Evolutionary conservation across 768 basidiomycete genomes (phyloP), one percentile per base, ranked within the genome.

Genomic region (Leccinum fibrillosum): DNA sequence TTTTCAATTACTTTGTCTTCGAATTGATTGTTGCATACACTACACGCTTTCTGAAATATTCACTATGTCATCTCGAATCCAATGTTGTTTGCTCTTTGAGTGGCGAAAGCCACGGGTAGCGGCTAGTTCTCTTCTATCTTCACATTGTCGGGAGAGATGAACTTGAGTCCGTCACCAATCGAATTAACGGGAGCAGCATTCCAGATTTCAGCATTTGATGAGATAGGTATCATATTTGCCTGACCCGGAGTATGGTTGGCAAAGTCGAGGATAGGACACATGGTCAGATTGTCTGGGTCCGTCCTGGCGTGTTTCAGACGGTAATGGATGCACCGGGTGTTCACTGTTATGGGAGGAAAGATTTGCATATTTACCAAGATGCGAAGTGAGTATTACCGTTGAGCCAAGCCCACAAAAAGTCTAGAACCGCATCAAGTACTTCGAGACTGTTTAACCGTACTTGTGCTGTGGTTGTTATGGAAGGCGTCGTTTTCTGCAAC

Each of bases 191-290:
- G 75, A 2, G 73, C 74, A 15, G 67, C 67, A 49, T 75, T 70
- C 72, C 76, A 72, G 19, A 72, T 68, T 32, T 78, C 73, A 37
- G 70, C 70, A 7, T 71, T 68, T 21, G 77, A 70, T 9, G 72
- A 60, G 30, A 72, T 64, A 21, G 81, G 85, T 12, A 63, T 69
- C 75, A 83, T 80, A 56, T 78, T 75, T 10, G 78, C 73, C 42
- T 69, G 68, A 35, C 66, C 52, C 42, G 75, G 62, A 2, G 77
- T 76, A 63, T 97, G 94, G 64, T 97, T 97, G 13, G 92, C 92
- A 60, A 98, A 88, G 74, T 98, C 96, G 53, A 97, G 77, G 34
- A 97, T 78, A 9, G 96, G 96, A 59, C 90, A 91, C 57, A 98
- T 78, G 0, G 94, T 91, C 58, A 94, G 74, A 67, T 96, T 94